A percentile compares a stretch with the other conserved stretches of the same genome.
Evolutionary conservation across 1,284 basidiomycete species (phyloP).

Genomic region (Cutaneotrichosporon mucoides): DNA sequence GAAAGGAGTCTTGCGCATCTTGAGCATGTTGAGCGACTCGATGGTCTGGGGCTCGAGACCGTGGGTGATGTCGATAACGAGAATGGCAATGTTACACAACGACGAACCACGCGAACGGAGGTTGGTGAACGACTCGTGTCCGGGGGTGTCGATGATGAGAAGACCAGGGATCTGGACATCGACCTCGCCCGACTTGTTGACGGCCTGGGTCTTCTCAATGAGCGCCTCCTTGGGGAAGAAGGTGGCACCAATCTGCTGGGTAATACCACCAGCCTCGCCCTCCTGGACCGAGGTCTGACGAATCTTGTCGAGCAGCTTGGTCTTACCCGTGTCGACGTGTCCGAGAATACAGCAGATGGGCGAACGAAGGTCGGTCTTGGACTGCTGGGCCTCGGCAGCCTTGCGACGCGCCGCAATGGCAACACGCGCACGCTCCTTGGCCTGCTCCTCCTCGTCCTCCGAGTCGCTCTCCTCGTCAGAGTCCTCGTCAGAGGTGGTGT

Average conservation of each 20-base stretch:
- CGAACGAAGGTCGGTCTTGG: conserved; percentile 84
- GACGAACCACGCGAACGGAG: conserved; percentile 93
- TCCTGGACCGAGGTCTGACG: conserved; percentile 99
- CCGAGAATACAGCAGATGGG: conserved; percentile 99
- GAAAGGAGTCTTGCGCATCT: conserved; percentile 96
- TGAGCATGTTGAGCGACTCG: conserved; percentile 87
- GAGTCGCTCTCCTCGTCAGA: conserved; percentile 51
- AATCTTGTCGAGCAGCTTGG: conserved; percentile 98
- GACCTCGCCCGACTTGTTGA: conserved; percentile 79
- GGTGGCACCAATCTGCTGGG: conserved; percentile 99
- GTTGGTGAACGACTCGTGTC: conserved; percentile 99
- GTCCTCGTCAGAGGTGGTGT: conserved; percentile 44
- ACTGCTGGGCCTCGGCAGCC: conserved; percentile 79
- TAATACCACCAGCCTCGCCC: conserved; percentile 99
- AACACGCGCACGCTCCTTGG: conserved; percentile 77
- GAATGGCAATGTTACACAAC: conserved; percentile 97
- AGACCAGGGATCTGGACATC: conserved; percentile 98
- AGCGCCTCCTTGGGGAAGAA: conserved; percentile 99
- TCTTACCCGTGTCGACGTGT: conserved; percentile 99
- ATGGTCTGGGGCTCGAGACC: conserved; percentile 96
- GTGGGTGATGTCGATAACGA: conserved; percentile 99
- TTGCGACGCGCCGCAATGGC: conserved; percentile 77
- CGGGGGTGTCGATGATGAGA: conserved; percentile 95
- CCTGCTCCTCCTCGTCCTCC: conserved; percentile 65
- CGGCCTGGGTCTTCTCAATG: conserved; percentile 81